Evolutionary conservation across 305 asterid species (phyloP).

Genomic region (Fraxinus baroniana): DNA sequence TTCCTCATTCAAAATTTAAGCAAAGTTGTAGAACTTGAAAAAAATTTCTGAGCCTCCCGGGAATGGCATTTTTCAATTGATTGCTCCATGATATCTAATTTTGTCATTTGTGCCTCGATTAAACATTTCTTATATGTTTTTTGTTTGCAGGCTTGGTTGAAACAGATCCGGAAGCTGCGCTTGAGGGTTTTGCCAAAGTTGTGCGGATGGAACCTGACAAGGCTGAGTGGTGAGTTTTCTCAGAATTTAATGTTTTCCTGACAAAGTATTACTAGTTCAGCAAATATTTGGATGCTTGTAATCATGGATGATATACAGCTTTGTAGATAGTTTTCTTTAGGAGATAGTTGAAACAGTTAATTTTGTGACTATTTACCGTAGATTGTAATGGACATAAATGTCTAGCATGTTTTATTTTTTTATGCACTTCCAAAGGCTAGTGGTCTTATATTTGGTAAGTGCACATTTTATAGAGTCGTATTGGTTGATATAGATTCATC

Average conservation of each 20-base stretch:
- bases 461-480: not conserved
- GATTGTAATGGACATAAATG: not conserved
- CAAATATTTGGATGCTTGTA: not conserved
- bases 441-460: not conserved
- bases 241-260: not conserved
- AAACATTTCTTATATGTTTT: slow-evolving; percentile 5
- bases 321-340: not conserved
- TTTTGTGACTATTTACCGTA: not conserved
- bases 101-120: not conserved
- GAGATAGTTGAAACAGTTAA: not conserved
- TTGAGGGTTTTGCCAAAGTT: slow-evolving; percentile 87
- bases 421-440: not conserved
- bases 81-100: not conserved
- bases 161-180: slow-evolving; percentile 88
- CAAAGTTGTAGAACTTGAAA: not conserved
- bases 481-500: not conserved
- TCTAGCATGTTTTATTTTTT: not conserved
- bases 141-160: slow-evolving; percentile 65
- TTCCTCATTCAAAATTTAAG: not conserved
- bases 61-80: not conserved
- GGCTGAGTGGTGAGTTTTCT: slow-evolving; percentile 78
- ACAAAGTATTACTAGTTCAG: not conserved
- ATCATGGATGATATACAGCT: not conserved
- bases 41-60: not conserved
- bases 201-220: slow-evolving; percentile 92